Evolutionary conservation across 192 early-diverging fungal genomes (phyloP).

Genomic region (Coemansia umbellata): DNA sequence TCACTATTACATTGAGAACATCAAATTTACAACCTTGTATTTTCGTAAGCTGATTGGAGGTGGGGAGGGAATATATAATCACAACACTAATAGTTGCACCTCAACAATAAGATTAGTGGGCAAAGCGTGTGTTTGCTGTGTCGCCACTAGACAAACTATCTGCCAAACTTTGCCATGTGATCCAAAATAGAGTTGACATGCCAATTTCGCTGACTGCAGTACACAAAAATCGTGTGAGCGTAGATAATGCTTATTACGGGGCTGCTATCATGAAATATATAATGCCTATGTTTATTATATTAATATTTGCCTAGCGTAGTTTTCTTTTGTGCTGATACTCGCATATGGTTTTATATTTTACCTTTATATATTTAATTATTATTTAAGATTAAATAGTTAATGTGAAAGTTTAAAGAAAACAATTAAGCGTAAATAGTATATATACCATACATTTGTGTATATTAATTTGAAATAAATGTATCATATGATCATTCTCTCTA

Average conservation of each 20-base stretch:
- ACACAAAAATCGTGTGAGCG: too few species aligned
- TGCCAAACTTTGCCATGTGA: neutral
- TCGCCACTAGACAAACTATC: neutral
- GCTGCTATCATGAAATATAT: neutral
- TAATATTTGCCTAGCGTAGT: neutral
- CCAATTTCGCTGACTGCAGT: neutral
- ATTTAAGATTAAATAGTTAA: too few species aligned
- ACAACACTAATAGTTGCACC: conserved; percentile 56
- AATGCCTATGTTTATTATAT: neutral
- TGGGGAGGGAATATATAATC: neutral
- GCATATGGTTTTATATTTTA: too few species aligned
- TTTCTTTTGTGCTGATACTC: too few species aligned
- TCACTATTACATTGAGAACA: conserved; percentile 64
- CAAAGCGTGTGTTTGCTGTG: neutral
- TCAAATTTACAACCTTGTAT: conserved; percentile 50
- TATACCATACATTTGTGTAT: too few species aligned
- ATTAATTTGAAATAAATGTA: too few species aligned
- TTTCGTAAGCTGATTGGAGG: conserved; percentile 43
- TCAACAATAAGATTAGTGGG: conserved; percentile 53
- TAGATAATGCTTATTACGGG: neutral
- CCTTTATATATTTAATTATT: too few species aligned
- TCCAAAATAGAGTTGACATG: neutral
- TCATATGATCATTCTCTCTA: too few species aligned
- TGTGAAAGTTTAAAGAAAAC: too few species aligned
- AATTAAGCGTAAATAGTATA: too few species aligned